Base-by-base conservation (phyloP, 192 early-diverging fungal genomes). In the Chytriomyces sp. region DNA sequence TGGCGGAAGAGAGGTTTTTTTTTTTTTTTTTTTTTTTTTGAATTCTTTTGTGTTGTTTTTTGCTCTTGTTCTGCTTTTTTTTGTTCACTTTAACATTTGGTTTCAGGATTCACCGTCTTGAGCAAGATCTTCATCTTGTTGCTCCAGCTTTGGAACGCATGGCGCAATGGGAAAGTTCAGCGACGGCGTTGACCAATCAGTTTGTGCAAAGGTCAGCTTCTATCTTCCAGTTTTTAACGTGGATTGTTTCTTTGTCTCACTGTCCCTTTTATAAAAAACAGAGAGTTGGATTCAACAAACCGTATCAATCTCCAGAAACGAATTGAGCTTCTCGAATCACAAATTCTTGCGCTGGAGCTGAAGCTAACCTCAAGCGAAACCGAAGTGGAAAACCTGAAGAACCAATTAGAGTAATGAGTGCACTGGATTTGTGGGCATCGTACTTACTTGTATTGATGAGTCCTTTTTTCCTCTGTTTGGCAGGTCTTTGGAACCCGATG, bases 81-180 rank as follows among this genome's bases (percentile, higher is more conserved):
- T n/a, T n/a, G n/a, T n/a, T n/a, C n/a, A n/a, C n/a, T n/a, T 49
- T 48, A 20, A 48, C 23, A 9, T 16, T 45, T 45, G n/a, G 35
- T 0, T 23, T 16, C 8, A 45, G 76, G 50, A 69, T 69, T 61
- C 65, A 69, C n/a, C 28, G 23, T 6, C 28, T 77, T n/a, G 76
- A 77, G 65, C 65, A 61, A 28, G 76, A 77, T 26, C 20, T 77
- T 11, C 65, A 69, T 45, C 49, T 77, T 16, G 24, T 60, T 45
- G 50, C 45, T 26, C 76, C 76, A 8, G 76, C 67, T n/a, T 47
- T 77, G 7, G 66, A 64, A 49, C 43, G 50, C 48, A 50, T 77
- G 16, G 65, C 20, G 23, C 66, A 53, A 6, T 69, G 64, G 45
- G 76, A 77, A 44, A 44, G 6, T 5, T 23, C 67, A 8, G 7